These are phyloP conservation scores for Aaosphaeria pasadenensis DNA, from an alignment of 2,329 filamentous ascomycete genomes.

Conservation along the genomic window DNA sequence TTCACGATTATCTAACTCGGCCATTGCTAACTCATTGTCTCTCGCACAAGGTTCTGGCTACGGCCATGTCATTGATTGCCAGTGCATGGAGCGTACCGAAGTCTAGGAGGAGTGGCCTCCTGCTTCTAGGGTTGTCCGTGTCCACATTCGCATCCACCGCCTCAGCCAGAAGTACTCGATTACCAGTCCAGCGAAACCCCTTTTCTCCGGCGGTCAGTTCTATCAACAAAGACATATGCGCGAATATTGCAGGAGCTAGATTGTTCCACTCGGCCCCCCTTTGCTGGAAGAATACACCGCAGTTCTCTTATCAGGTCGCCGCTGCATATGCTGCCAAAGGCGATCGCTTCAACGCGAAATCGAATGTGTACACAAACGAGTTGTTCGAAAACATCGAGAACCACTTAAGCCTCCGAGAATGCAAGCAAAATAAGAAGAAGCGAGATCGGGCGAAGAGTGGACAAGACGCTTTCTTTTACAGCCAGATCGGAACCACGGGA, in stretches of 20 bases:
- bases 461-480: conserved; percentile 94
- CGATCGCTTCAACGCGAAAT: conserved; percentile 32
- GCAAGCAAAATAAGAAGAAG: conserved; percentile 47
- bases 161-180: conserved; percentile 13
- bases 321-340: conserved; percentile 42
- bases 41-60: conserved; percentile 26
- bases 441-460: conserved; percentile 71
- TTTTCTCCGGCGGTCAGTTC: conserved; percentile 27
- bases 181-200: conserved; percentile 12
- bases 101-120: conserved; percentile 2
- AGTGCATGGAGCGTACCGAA: conserved; percentile 12
- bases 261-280: conserved; percentile 30
- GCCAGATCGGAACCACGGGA: conserved; percentile 68
- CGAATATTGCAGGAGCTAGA: conserved; percentile 24
- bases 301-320: conserved; percentile 39
- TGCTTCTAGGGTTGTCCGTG: conserved; percentile 30
- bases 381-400: conserved; percentile 22
- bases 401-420: conserved; percentile 23
- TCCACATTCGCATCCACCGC: conserved; percentile 21
- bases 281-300: conserved; percentile 20
- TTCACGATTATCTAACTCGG: background rate
- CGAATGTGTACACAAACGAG: conserved; percentile 35
- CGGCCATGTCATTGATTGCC: conserved; percentile 35
- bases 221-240: conserved; percentile 24
- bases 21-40: conserved; percentile 15